Conservation (phyloP, 2,329 filamentous ascomycete species). For the Mycosphaerelloides madeirae region DNA sequence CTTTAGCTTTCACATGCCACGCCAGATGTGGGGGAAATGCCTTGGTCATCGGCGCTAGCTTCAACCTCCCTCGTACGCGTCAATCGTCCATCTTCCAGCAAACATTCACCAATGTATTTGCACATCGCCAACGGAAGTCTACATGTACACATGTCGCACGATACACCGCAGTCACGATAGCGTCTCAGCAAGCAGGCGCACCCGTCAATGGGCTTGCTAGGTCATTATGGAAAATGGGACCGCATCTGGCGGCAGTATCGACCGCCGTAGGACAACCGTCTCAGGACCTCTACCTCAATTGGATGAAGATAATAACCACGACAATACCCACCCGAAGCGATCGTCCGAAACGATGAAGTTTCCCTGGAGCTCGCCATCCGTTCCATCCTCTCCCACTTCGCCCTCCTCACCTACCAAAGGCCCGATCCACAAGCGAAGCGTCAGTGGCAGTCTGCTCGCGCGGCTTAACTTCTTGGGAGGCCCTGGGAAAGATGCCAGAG, state of each 20-base stretch:
- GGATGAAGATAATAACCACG: constrained; percentile 5
- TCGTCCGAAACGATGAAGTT: constrained; percentile 23
- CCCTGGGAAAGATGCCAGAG: constrained; percentile 33
- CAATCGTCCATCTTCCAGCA: too few relatives aligned
- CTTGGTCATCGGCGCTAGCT: too few relatives aligned
- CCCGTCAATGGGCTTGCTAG: constrained; percentile 16
- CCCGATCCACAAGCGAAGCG: constrained; percentile 48
- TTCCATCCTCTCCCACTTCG: constrained; percentile 20
- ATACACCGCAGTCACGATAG: not conserved
- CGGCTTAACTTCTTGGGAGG: constrained; percentile 64
- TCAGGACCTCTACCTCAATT: constrained; percentile 16
- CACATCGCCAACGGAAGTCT: too few relatives aligned
- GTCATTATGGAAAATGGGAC: constrained; percentile 26
- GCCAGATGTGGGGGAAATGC: too few relatives aligned
- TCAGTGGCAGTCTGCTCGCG: constrained; percentile 63
- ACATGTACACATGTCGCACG: not conserved
- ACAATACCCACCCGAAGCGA: constrained; percentile 13
- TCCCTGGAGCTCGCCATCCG: constrained; percentile 24
- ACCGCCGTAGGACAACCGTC: constrained; percentile 19
- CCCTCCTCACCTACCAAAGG: constrained; percentile 13
- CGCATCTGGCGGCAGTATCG: constrained; percentile 24
- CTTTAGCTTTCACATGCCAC: too few relatives aligned
- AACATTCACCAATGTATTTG: too few relatives aligned
- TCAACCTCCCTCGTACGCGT: too few relatives aligned
- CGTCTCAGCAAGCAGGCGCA: constrained; percentile 4